Conservation (phyloP, 2,329 filamentous ascomycete species). For the Colletotrichum aenigma region DNA sequence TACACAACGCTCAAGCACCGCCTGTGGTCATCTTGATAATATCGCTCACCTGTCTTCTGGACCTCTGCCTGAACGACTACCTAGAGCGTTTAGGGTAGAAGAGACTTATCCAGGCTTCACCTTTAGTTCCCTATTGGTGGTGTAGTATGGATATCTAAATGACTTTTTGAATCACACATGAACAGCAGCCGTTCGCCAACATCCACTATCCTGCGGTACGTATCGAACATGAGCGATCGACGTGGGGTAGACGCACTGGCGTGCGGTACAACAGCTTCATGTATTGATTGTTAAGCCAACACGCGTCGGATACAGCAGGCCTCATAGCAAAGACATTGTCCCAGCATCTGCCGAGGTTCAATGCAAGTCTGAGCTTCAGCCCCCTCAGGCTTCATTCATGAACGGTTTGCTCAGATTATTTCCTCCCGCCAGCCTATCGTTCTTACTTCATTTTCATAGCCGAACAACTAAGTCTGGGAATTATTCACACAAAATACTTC, state of each 20-base stretch:
- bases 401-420: neutral
- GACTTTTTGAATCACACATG: neutral
- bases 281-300: neutral
- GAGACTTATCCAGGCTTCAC: too few species aligned
- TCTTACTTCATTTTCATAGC: neutral
- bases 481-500: too few species aligned
- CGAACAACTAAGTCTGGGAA: neutral
- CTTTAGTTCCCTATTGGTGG: too few species aligned
- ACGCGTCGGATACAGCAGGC: neutral
- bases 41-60: neutral
- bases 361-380: neutral
- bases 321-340: neutral
- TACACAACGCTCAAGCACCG: neutral
- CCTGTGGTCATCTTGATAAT: too few species aligned
- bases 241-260: neutral
- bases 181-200: neutral
- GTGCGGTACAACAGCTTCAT: neutral
- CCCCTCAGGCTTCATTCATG: neutral
- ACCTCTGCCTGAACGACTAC: neutral
- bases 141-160: too few species aligned
- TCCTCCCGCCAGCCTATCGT: too few species aligned
- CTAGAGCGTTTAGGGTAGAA: too few species aligned
- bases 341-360: neutral
- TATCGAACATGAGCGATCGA: neutral
- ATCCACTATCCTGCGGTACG: neutral